Evolutionary conservation across 805 yeast genomes (phyloP).

Genomic region (Torulaspora franciscae): DNA sequence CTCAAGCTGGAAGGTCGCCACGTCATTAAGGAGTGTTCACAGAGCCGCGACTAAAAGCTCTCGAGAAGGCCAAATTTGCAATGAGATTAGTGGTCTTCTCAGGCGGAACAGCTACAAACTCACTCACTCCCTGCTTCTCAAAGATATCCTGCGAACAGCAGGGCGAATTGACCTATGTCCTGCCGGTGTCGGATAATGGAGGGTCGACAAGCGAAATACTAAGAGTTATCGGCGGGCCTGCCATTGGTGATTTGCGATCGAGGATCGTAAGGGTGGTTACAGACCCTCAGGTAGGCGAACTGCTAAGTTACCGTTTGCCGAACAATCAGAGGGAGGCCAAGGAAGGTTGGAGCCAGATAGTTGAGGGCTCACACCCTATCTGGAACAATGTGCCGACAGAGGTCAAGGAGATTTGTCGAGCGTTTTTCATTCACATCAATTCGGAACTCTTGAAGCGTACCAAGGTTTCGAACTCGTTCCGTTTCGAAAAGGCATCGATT

Average conservation of each 20-base stretch:
- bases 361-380: constrained; percentile 68
- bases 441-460: constrained; percentile 66
- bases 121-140: constrained; percentile 56
- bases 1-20: neutral
- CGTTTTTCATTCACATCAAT: constrained; percentile 75
- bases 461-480: constrained; percentile 44
- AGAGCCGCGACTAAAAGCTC: neutral
- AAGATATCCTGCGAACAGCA: constrained; percentile 37
- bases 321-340: constrained; percentile 46
- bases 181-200: constrained; percentile 90
- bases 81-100: constrained; percentile 46
- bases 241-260: constrained; percentile 88
- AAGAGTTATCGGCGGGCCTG: constrained; percentile 88
- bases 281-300: constrained; percentile 38
- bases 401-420: constrained; percentile 64
- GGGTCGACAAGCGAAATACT: constrained; percentile 90
- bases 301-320: constrained; percentile 33
- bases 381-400: constrained; percentile 62
- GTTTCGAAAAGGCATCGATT: constrained; percentile 71
- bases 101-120: constrained; percentile 88
- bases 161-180: constrained; percentile 43
- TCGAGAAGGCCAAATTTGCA: neutral
- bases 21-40: neutral
- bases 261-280: constrained; percentile 72
- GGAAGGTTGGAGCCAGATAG: constrained; percentile 67